Evolutionary conservation across 345 rosid species (phyloP).

Genomic region (Geranium brycei): DNA sequence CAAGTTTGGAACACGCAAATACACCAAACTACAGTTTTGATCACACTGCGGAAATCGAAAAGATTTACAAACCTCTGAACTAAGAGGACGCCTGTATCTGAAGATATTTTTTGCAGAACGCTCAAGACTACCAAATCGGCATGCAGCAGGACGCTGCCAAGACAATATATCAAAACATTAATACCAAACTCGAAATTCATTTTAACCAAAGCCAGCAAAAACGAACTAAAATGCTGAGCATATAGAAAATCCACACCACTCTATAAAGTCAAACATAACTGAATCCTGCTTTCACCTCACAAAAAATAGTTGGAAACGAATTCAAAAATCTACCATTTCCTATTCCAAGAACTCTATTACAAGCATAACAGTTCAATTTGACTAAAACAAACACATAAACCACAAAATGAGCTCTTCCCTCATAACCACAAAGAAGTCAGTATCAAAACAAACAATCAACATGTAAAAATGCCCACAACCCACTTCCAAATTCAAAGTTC

Average conservation of each 20-base stretch:
- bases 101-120: slow-evolving; percentile 28
- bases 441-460: background rate
- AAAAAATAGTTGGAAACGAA: no score
- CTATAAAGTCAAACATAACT: no score
- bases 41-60: background rate
- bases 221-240: background rate
- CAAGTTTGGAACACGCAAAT: background rate
- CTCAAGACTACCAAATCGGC: slow-evolving; percentile 18
- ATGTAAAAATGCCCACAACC: background rate
- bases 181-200: no score
- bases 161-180: no score
- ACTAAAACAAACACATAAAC: background rate
- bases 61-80: slow-evolving; percentile 43
- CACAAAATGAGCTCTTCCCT: background rate
- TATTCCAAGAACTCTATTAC: background rate
- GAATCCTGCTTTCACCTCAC: background rate
- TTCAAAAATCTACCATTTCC: background rate
- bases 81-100: slow-evolving; percentile 28
- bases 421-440: background rate
- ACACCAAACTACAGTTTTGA: background rate
- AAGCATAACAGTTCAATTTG: background rate
- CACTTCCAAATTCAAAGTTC: background rate
- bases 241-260: no score
- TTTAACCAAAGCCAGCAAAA: background rate
- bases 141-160: slow-evolving; percentile 9